Evolutionary conservation across 441 rosid species (phyloP), one percentile per base, ranked within the genome.

Genomic region (Pelargonium citronellum): DNA sequence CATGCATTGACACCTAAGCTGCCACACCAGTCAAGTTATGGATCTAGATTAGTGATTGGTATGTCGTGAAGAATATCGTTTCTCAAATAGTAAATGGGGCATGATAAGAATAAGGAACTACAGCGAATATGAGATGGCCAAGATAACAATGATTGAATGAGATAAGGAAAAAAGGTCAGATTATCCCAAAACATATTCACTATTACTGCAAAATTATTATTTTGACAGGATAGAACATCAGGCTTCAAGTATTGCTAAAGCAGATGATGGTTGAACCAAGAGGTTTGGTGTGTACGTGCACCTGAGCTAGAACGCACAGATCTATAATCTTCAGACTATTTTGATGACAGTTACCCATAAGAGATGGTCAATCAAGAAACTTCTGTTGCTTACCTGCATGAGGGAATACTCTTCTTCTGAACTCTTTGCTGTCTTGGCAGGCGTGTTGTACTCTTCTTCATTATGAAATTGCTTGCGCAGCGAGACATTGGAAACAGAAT

Each of bases 391-490:
- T 76, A 89, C 97, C 80, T 64, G 85, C 64, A 77, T 74, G n/a
- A 69, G 68, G 46, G 78, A 79, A 58, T 69, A 68, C 66, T 87
- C 91, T 66, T 89, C 94, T 70, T 85, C 91, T 15, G 80, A 68
- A 79, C 67, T 74, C 78, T 81, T 89, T 19, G 79, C 73, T 27
- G 75, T 73, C 82, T 86, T 91, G 67, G 78, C 39, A 37, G 78
- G 67, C 17, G 79, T 69, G 64, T 58, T 80, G 69, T 81, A 78
- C 69, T 88, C 95, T 83, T 90, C 97, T 73, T 87, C 91, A 0
- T 80, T 77, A 66, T 77, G 86, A 73, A 95, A 95, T 82, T 90
- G 92, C 83, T 86, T 92, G 58, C 83, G 84, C 71, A 90, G 87
- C 27, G 99, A 90, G 79, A 83, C 86, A 74, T 88, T 90, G 20